A percentile compares a stretch with the other conserved stretches of the same genome.
Conservation (phyloP, 148 eudicot genomes). For the Fagopyrum esculentum region DNA sequence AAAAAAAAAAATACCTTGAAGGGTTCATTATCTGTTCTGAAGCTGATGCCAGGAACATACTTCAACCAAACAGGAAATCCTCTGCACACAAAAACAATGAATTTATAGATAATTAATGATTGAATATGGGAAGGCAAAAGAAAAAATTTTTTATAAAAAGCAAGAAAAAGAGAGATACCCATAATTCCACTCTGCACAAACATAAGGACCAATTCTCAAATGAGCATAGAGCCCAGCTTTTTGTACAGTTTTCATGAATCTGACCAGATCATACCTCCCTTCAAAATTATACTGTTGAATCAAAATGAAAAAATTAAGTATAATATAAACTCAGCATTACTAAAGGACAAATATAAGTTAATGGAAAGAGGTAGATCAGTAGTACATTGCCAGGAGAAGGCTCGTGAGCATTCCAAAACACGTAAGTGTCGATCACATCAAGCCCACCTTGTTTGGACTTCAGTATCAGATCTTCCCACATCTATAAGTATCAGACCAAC, state of each 20-base stretch:
- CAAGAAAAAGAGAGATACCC: conserved; percentile 45
- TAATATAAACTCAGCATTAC: not conserved
- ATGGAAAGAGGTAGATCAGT: not conserved
- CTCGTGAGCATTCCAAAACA: conserved; percentile 89
- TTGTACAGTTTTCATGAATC: conserved; percentile 68
- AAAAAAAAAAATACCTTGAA: conserved; percentile 61
- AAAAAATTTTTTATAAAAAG: too few species aligned
- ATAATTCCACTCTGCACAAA: conserved; percentile 95
- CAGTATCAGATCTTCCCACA: conserved; percentile 93
- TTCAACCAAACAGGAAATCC: conserved; percentile 97
- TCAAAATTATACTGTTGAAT: conserved; percentile 65
- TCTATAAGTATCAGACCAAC: conserved; percentile 24
- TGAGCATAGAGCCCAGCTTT: conserved; percentile 91
- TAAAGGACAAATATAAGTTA: not conserved
- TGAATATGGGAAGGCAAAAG: conserved; percentile 4
- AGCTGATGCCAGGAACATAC: conserved; percentile 88
- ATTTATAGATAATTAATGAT: not conserved
- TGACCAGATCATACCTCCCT: conserved; percentile 77
- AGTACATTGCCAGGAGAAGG: conserved; percentile 83
- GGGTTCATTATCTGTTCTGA: conserved; percentile 86
- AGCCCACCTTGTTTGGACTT: conserved; percentile 81
- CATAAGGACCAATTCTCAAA: conserved; percentile 82
- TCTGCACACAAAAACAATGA: conserved; percentile 27
- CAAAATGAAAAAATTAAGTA: not conserved
- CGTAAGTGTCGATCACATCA: conserved; percentile 83